These are phyloP conservation scores for Sporisorium reilianum DNA, from an alignment of 1,284 basidiomycete genomes.

Conservation along the genomic window DNA sequence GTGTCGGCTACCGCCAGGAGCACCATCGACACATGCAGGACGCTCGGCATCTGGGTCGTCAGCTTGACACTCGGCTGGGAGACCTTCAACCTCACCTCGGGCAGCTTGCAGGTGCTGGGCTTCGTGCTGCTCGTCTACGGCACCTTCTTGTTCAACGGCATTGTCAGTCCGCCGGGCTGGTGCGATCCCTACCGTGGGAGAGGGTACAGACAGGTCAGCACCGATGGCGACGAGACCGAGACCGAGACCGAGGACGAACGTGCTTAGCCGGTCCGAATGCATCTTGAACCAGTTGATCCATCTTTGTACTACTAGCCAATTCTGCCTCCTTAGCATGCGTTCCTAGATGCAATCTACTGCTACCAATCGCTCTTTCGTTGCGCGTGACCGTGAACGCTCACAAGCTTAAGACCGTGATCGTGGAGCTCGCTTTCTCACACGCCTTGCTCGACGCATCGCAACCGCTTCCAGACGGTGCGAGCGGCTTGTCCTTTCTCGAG, in stretches of 20 bases:
- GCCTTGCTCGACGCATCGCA: no score
- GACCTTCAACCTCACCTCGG: conserved; percentile 82
- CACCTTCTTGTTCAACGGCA: conserved; percentile 67
- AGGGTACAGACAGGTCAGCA: conserved; percentile 16
- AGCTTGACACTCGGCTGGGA: conserved; percentile 82
- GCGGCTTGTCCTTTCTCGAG: no score
- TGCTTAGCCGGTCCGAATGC: no score
- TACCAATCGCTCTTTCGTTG: no score
- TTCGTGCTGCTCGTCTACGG: conserved; percentile 90
- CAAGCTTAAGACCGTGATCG: no score
- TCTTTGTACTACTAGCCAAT: conserved; percentile 11
- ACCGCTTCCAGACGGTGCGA: no score
- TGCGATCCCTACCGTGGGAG: conserved; percentile 17
- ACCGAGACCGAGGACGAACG: conserved; percentile 13
- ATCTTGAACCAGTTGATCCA: no score
- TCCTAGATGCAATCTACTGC: not conserved
- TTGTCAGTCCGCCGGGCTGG: conserved; percentile 55
- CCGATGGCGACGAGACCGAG: conserved; percentile 16
- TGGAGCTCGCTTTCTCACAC: no score
- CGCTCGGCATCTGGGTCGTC: conserved; percentile 80
- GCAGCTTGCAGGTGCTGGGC: conserved; percentile 86
- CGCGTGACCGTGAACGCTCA: no score
- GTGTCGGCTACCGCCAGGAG: conserved; percentile 69
- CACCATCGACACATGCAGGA: conserved; percentile 94
- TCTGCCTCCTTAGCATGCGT: no score